These are phyloP conservation scores for Ophioceras dolichostomum DNA, from an alignment of 2,329 filamentous ascomycete species.

Conservation along the genomic window DNA sequence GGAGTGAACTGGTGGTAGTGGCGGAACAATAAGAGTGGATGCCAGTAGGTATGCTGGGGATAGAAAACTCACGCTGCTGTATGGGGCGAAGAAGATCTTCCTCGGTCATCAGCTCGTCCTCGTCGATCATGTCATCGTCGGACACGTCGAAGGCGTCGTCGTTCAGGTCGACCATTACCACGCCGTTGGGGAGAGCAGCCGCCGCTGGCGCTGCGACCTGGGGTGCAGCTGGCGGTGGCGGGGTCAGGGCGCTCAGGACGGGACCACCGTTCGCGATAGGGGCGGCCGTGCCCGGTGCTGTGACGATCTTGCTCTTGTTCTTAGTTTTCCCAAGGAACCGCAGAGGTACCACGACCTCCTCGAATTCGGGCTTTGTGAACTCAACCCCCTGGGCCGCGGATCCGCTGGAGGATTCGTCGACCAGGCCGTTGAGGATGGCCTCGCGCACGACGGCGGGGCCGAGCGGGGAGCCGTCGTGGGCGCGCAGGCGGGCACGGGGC, in stretches of 20 bases:
- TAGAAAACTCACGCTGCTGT: constrained; percentile 60
- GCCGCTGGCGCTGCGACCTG: constrained; percentile 44
- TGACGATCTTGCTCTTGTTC: constrained; percentile 19
- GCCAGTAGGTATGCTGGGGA: not conserved
- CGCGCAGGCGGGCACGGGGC: constrained; percentile 1
- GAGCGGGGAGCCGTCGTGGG: constrained; percentile 14
- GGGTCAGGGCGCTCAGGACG: not conserved
- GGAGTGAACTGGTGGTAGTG: not conserved
- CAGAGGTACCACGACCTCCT: constrained; percentile 46
- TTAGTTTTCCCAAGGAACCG: constrained; percentile 52
- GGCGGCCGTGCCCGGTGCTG: constrained; percentile 2
- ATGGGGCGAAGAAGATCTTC: constrained; percentile 71
- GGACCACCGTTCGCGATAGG: not conserved
- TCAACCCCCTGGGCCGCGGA: constrained; percentile 48
- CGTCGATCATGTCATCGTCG: constrained; percentile 80
- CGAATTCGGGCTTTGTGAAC: constrained; percentile 62
- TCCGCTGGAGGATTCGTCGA: no score
- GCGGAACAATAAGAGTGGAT: not conserved
- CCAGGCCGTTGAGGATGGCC: constrained; percentile 71
- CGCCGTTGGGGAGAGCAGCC: constrained; percentile 52
- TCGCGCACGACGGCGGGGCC: constrained; percentile 50
- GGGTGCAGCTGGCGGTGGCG: constrained; percentile 12
- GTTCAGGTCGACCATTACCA: constrained; percentile 27
- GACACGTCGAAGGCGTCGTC: constrained; percentile 33
- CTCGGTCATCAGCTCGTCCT: constrained; percentile 75